These are phyloP conservation scores for Microdochium bolleyi DNA, from an alignment of 2,329 filamentous ascomycete genomes.

Conservation along the genomic window DNA sequence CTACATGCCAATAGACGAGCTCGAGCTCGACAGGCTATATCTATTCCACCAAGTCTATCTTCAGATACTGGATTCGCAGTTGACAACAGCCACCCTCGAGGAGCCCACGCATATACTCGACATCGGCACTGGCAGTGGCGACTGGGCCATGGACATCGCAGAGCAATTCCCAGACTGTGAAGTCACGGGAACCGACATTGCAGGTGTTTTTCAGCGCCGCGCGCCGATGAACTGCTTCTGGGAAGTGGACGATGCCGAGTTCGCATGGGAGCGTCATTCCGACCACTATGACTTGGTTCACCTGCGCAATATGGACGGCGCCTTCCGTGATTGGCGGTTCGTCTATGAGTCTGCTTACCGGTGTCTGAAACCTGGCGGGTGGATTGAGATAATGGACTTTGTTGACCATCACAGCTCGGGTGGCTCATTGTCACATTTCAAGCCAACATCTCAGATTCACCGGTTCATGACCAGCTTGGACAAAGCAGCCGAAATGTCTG, in stretches of 20 bases:
- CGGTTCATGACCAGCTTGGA: slow-evolving; percentile 30
- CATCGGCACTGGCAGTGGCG: slow-evolving; percentile 51
- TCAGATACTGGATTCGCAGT: slow-evolving; percentile 35
- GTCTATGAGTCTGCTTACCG: slow-evolving; percentile 44
- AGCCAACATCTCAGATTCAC: slow-evolving; percentile 35
- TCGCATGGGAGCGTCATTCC: slow-evolving; percentile 45
- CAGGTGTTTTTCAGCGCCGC: slow-evolving; percentile 47
- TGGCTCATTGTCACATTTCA: slow-evolving; percentile 30
- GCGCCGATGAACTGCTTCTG: slow-evolving; percentile 52
- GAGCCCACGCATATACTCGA: slow-evolving; percentile 41
- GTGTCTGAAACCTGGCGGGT: slow-evolving; percentile 48
- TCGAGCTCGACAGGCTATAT: slow-evolving; percentile 54
- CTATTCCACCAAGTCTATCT: slow-evolving; percentile 57
- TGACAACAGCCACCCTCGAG: slow-evolving; percentile 34
- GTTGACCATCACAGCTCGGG: slow-evolving; percentile 30
- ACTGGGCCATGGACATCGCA: slow-evolving; percentile 44
- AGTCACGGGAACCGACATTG: slow-evolving; percentile 51
- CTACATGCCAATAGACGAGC: slow-evolving; percentile 59
- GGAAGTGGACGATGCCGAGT: slow-evolving; percentile 51
- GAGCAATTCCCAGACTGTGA: slow-evolving; percentile 45
- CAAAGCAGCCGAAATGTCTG: slow-evolving; percentile 33
- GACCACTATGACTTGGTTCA: slow-evolving; percentile 50
- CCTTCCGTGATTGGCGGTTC: slow-evolving; percentile 47
- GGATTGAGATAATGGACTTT: slow-evolving; percentile 48
- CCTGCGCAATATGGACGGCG: slow-evolving; percentile 45